Evolutionary conservation across 2,329 filamentous ascomycete genomes (phyloP), one percentile per base, ranked within the genome.

Genomic region (Verticillium albo-atrum): DNA sequence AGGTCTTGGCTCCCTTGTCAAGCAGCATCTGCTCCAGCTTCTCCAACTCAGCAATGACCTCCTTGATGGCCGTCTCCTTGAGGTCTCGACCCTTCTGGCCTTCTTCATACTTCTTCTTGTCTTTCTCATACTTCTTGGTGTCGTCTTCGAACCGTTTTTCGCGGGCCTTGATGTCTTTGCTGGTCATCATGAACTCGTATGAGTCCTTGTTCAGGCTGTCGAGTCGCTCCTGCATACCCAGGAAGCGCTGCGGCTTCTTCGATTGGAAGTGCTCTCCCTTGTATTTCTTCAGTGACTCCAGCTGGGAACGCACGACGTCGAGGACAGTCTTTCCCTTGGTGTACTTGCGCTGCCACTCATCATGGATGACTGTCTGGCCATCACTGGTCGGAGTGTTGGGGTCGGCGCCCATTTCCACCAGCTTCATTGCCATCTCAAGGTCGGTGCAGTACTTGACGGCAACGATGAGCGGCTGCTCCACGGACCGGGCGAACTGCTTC

Each of bases 351-450:
- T 61, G 56, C 60, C 68, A 74, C 12, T 70, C 61, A 12, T 74
- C 65, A 2, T 67, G 56, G 28, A 82, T 66, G 1, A 79, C 60
- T 1, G 69, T 58, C 42, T 77, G 67, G 2, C 77, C 74, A 1
- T 53, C 20, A 7, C 67, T 69, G 0, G 82, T 82, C 42, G 91
- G 66, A 0, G 80, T 79, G 62, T 90, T 90, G 0, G 86, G 80
- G 71, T 93, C 82, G 3, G 82, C 89, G 1, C 89, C 90, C 17
- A 76, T 76, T 17, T 83, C 74, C 1, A 96, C 69, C 3, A 96
- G 78, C 47, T 82, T 75, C 4, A 84, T 66, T 1, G 84, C 85
- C 6, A 86, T 68, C 1, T 78, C 74, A 0, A 77, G 74, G 17
- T 72, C 65, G 2, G n/a, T 75, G 72, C 67, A 86, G 37, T 67